phyloP scores from a whole-genome alignment of 1,139 yeast species.

The Sugiyamaella castrensis region DNA sequence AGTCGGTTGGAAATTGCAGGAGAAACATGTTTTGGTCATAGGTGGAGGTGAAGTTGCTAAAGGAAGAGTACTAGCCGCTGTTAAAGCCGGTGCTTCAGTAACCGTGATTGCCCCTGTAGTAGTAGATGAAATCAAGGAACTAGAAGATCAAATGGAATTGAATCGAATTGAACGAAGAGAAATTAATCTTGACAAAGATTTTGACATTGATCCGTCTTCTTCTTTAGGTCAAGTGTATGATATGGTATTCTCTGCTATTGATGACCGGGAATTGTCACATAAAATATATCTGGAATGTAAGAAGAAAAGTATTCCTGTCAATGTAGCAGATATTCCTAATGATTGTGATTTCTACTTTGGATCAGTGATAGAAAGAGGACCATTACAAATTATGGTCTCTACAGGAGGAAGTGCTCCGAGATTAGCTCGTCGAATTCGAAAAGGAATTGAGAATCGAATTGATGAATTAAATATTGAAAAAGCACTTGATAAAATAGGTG shows the following conservation, averaged over 20 bases:
- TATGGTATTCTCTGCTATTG: slow-evolving; percentile 71
- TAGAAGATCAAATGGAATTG: slow-evolving; percentile 11
- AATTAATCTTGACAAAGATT: slow-evolving; percentile 10
- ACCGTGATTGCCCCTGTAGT: slow-evolving; percentile 53
- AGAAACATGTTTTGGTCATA: slow-evolving; percentile 64
- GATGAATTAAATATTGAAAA: slow-evolving; percentile 34
- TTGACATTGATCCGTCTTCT: slow-evolving; percentile 22
- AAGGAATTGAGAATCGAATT: slow-evolving; percentile 48
- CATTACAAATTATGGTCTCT: slow-evolving; percentile 75
- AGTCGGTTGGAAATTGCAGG: slow-evolving; percentile 69
- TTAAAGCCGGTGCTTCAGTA: slow-evolving; percentile 66
- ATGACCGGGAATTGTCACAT: slow-evolving; percentile 61
- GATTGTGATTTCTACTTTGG: slow-evolving; percentile 87
- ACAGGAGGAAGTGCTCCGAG: slow-evolving; percentile 84
- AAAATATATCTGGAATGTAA: slow-evolving; percentile 61
- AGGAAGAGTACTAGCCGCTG: slow-evolving; percentile 62
- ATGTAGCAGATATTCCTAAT: slow-evolving; percentile 81
- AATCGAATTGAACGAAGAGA: slow-evolving; percentile 7
- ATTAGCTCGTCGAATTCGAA: slow-evolving; percentile 63
- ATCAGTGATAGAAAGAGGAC: slow-evolving; percentile 72
- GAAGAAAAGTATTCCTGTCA: slow-evolving; percentile 54
- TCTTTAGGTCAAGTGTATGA: slow-evolving; percentile 43
- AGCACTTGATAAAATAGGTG: slow-evolving; percentile 65
- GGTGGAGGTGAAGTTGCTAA: slow-evolving; percentile 85
- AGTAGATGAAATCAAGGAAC: slow-evolving; percentile 6